These are phyloP conservation scores for Cucumis hystrix DNA, from an alignment of 306 rosid genomes.

Conservation along the genomic window DNA sequence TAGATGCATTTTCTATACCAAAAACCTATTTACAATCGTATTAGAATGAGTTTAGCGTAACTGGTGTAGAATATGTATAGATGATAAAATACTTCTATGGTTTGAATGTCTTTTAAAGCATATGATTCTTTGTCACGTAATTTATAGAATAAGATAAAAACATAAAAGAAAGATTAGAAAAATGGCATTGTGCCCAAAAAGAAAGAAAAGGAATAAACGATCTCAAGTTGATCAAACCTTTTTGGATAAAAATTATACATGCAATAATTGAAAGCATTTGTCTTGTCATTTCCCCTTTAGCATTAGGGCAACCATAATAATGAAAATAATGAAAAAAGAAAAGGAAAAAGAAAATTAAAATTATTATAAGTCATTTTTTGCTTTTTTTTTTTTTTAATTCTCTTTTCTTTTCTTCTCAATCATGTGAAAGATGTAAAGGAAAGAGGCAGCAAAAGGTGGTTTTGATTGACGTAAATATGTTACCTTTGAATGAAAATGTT, in stretches of 20 bases:
- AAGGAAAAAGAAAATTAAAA: neutral
- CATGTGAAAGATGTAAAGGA: slow-evolving; percentile 8
- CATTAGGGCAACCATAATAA: neutral
- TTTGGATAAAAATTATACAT: neutral
- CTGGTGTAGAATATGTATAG: too few species aligned
- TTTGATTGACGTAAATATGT: slow-evolving; percentile 2
- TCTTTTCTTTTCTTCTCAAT: neutral
- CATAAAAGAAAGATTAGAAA: neutral
- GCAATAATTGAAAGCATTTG: neutral
- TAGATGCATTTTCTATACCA: too few species aligned
- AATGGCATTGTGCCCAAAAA: neutral
- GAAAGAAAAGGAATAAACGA: neutral
- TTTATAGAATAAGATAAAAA: neutral
- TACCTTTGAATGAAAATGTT: slow-evolving; percentile 4
- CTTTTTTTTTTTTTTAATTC: neutral
- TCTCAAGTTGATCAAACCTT: neutral
- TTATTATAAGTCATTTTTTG: neutral
- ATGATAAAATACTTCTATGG: too few species aligned
- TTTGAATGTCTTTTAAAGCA: neutral
- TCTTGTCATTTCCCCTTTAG: neutral
- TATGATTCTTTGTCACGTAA: neutral
- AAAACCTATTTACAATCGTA: too few species aligned
- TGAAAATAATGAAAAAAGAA: neutral
- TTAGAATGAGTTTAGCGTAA: too few species aligned
- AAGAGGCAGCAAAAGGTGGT: neutral